Base-by-base conservation (phyloP, 768 basidiomycete genomes). In the Tephrocybe sp. region DNA sequence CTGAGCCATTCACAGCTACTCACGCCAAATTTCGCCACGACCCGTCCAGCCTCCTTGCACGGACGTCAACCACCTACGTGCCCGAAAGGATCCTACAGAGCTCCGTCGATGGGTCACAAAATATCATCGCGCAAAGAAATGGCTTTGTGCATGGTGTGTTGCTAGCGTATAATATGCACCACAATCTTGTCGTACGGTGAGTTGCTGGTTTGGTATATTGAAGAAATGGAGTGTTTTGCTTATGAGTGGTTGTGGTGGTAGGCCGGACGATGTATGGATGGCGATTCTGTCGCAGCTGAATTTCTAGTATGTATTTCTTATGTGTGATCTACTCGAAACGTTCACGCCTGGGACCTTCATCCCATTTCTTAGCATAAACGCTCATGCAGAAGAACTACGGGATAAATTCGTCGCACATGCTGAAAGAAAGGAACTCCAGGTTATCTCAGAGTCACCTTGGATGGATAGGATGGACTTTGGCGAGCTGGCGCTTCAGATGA, bases 241-340 rank as follows among this genome's bases (percentile, higher is more conserved):
- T 10, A 8, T 18, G 13, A 12, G 36, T n/a, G n/a, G n/a, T n/a
- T n/a, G n/a, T n/a, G 7, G 2, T 15, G 1, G 23, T 22, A 52
- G 64, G 38, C 48, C 60, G 10, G 62, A 63, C 23, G 62, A 63
- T 25, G 62, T 77, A 18, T 77, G 76, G 70, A 59, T 68, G 1
- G 66, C 69, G 12, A 71, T 71, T 27, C 57, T 71, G 11, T 53
- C 49, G 4, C 71, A 73, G 43, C 59, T 72, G 50, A 69, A 61
- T 45, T 62, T 69, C 54, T 71, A 60, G 61, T 62, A 44, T 23
- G 52, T 43, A 3, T 10, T 34, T 34, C 13, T 34, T 5, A 4
- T 34, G 33, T 4, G 11, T 34, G n/a, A 34, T 15, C 27, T n/a
- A 29, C 27, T 5, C 27, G 11, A 29, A 29, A n/a, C n/a, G n/a